Percentiles rank a stretch among this genome's conserved stretches.
phyloP scores from a whole-genome alignment of 2,329 filamentous ascomycete genomes.

The Emergomyces pasteurianus region DNA sequence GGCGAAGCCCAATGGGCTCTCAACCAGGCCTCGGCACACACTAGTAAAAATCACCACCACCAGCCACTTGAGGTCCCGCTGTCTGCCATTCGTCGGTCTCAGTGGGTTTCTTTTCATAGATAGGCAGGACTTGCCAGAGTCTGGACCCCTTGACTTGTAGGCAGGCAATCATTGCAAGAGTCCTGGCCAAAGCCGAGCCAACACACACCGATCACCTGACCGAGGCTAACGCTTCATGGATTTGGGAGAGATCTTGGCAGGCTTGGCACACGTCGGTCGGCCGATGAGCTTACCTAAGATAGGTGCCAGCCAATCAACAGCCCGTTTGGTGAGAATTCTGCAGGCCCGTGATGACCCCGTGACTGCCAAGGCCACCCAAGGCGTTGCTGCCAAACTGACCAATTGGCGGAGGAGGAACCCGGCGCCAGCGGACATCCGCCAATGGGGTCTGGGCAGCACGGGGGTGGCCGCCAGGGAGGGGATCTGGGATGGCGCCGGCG shows the following conservation, averaged over 20 bases:
- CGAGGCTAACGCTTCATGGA: not conserved
- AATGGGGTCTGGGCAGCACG: not conserved
- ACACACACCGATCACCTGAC: not conserved
- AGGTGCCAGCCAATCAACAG: not conserved
- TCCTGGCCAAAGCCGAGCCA: not conserved
- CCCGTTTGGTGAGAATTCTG: not conserved
- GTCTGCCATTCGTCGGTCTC: too few species aligned
- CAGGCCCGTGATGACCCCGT: not conserved
- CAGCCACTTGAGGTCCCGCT: too few species aligned
- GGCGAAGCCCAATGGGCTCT: too few species aligned
- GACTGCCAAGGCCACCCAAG: not conserved
- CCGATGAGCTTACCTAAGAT: not conserved
- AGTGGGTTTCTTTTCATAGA: too few species aligned
- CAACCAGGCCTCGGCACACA: too few species aligned
- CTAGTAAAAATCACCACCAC: too few species aligned
- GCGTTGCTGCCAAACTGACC: slow-evolving; percentile 24
- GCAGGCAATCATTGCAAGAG: not conserved
- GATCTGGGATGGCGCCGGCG: not conserved
- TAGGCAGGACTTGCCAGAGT: too few species aligned
- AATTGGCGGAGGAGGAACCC: slow-evolving; percentile 14
- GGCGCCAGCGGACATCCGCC: not conserved
- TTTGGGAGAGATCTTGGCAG: not conserved
- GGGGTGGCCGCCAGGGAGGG: not conserved
- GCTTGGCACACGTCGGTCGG: not conserved
- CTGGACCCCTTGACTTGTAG: too few species aligned